Evolutionary conservation across 306 rosid genomes (phyloP).

Genomic region (Canavalia gladiata): DNA sequence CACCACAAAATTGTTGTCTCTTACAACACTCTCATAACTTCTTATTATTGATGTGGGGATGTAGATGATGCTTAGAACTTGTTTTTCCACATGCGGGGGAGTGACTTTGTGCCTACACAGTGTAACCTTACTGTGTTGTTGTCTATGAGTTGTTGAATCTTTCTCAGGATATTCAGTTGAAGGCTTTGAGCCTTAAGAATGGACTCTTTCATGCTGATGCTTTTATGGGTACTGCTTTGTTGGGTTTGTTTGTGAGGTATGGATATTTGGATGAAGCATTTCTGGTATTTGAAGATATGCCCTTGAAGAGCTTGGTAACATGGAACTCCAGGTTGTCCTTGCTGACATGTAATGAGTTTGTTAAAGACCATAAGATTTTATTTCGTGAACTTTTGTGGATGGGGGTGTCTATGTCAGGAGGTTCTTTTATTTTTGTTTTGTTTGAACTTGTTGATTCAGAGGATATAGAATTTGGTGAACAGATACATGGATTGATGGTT

Average conservation of each 20-base stretch:
- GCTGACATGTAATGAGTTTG: slow-evolving; percentile 59
- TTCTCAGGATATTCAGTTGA: slow-evolving; percentile 65
- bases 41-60: slow-evolving; percentile 58
- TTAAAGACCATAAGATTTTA: slow-evolving; percentile 59
- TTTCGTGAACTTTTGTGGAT: slow-evolving; percentile 64
- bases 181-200: slow-evolving; percentile 62
- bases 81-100: slow-evolving; percentile 60
- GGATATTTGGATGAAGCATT: slow-evolving; percentile 66
- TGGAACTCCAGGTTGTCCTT: slow-evolving; percentile 81
- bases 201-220: slow-evolving; percentile 68
- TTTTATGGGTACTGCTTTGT: slow-evolving; percentile 76
- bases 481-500: slow-evolving; percentile 63
- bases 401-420: slow-evolving; percentile 59
- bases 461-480: slow-evolving; percentile 67
- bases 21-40: slow-evolving; percentile 65
- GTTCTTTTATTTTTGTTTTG: slow-evolving; percentile 67
- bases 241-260: slow-evolving; percentile 70
- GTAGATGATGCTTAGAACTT: slow-evolving; percentile 56
- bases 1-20: slow-evolving; percentile 55
- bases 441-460: slow-evolving; percentile 61
- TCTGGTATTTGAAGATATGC: slow-evolving; percentile 66
- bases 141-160: slow-evolving; percentile 59
- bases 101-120: slow-evolving; percentile 64
- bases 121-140: slow-evolving; percentile 62
- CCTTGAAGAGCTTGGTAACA: slow-evolving; percentile 71